Evolutionary conservation across 1,284 basidiomycete genomes (phyloP).

Genomic region (Trichosporon inkin): DNA sequence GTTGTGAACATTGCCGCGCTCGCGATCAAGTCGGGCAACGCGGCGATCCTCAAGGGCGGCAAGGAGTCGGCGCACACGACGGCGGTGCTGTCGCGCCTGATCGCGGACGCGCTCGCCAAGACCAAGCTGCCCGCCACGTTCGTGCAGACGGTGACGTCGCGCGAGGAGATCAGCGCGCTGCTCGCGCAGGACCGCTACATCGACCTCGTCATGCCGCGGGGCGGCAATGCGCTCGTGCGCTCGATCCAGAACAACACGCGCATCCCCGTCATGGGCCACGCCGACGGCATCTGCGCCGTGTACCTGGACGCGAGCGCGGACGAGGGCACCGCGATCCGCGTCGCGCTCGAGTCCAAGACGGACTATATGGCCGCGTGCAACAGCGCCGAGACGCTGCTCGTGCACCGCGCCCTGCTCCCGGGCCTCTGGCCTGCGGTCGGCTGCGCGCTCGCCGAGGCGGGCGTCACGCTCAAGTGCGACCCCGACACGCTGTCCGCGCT

Average conservation of each 20-base stretch:
- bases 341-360: slow-evolving; percentile 88
- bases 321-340: slow-evolving; percentile 68
- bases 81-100: slow-evolving; percentile 68
- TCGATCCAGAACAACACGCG: slow-evolving; percentile 84
- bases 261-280: slow-evolving; percentile 98
- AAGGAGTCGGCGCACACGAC: slow-evolving; percentile 84
- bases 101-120: slow-evolving; percentile 68
- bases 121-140: slow-evolving; percentile 73
- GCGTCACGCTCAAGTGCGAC: slow-evolving; percentile 80
- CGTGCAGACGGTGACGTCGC: slow-evolving; percentile 87
- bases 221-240: slow-evolving; percentile 83
- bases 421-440: slow-evolving; percentile 80
- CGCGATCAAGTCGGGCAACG: slow-evolving; percentile 96
- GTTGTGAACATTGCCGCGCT: slow-evolving; percentile 95
- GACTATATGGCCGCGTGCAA: slow-evolving; percentile 98
- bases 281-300: slow-evolving; percentile 54
- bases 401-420: slow-evolving; percentile 67
- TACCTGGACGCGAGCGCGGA: slow-evolving; percentile 65
- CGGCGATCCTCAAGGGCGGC: slow-evolving; percentile 93
- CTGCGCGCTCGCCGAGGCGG: slow-evolving; percentile 61
- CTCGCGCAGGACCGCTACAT: slow-evolving; percentile 86
- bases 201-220: slow-evolving; percentile 93
- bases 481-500: slow-evolving; percentile 58
- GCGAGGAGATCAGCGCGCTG: slow-evolving; percentile 84
- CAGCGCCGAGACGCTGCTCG: slow-evolving; percentile 79